Conservation (phyloP, 495 filamentous ascomycete species). For the Tuber calosporum region DNA sequence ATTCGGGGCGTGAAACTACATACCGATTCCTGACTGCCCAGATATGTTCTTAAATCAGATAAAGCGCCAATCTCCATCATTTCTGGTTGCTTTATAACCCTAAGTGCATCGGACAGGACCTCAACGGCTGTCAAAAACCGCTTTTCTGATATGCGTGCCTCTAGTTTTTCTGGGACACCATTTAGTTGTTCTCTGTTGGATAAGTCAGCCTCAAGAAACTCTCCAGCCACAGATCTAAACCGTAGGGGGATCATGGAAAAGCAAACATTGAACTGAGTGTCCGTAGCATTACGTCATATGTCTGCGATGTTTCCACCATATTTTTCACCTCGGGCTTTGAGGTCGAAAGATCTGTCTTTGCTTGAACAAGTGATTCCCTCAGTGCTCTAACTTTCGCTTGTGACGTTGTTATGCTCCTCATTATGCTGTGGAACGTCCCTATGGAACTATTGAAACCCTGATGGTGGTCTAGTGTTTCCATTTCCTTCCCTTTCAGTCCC, state of each 20-base stretch:
- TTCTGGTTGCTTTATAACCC: conserved; percentile 74
- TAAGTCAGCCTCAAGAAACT: conserved; percentile 14
- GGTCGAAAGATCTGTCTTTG: conserved; percentile 72
- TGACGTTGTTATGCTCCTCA: conserved; percentile 80
- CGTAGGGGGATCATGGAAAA: not conserved
- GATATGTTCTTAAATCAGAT: conserved; percentile 74
- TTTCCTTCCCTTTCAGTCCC: conserved; percentile 7
- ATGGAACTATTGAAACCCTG: conserved; percentile 99
- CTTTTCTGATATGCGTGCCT: conserved; percentile 91
- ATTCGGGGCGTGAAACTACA: not conserved
- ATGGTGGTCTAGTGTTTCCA: conserved; percentile 64
- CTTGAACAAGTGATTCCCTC: conserved; percentile 71
- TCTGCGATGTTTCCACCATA: conserved; percentile 73
- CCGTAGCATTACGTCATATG: conserved; percentile 85
- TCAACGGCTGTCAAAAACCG: conserved; percentile 88
- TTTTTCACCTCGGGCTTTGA: conserved; percentile 89
- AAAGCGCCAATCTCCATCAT: conserved; percentile 87
- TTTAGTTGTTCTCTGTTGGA: conserved; percentile 64
- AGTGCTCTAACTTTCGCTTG: conserved; percentile 76
- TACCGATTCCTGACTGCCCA: conserved; percentile 81
- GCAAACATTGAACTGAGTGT: conserved; percentile 63
- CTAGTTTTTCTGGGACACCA: conserved; percentile 82
- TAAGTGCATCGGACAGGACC: conserved; percentile 76
- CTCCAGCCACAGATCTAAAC: not conserved
- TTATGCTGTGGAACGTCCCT: conserved; percentile 97